These are phyloP conservation scores for Rhizophora apiculata DNA, from an alignment of 345 rosid genomes.

Conservation along the genomic window DNA sequence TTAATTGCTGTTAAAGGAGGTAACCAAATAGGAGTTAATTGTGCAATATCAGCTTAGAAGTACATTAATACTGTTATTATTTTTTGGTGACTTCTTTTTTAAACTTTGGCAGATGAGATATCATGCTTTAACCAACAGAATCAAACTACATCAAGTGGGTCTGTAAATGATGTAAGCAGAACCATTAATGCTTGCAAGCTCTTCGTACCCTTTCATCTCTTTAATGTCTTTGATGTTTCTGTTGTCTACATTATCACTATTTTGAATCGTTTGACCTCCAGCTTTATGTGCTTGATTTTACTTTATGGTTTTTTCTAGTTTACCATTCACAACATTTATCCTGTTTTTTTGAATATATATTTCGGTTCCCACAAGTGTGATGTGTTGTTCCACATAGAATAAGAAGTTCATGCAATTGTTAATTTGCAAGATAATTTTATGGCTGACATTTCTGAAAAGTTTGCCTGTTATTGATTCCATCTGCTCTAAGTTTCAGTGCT, in stretches of 20 bases:
- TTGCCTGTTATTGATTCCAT: neutral
- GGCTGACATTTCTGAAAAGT: neutral
- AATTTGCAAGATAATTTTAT: neutral
- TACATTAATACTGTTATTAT: neutral
- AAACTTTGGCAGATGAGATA: slow-evolving; percentile 45
- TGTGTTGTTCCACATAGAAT: neutral
- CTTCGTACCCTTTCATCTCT: neutral
- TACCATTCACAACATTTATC: neutral
- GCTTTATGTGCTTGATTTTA: neutral
- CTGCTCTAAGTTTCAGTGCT: neutral
- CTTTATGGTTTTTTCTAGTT: neutral
- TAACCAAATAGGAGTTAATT: slow-evolving; percentile 21
- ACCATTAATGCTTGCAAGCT: slow-evolving; percentile 10
- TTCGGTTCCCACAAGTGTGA: neutral
- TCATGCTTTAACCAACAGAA: slow-evolving; percentile 38
- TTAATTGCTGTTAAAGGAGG: slow-evolving; percentile 43
- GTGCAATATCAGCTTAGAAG: slow-evolving; percentile 2
- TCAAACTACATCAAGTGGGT: slow-evolving; percentile 32
- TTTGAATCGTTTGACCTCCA: neutral
- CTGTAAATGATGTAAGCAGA: slow-evolving; percentile 48
- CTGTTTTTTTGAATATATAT: neutral
- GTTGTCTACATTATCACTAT: too few relatives aligned
- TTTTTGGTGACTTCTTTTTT: slow-evolving; percentile 7
- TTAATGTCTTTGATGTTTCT: slow-evolving; percentile 1
- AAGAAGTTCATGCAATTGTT: neutral